Evolutionary conservation across 1,139 yeast genomes (phyloP), one percentile per base, ranked within the genome.

Genomic region (Arxiozyma telluris): DNA sequence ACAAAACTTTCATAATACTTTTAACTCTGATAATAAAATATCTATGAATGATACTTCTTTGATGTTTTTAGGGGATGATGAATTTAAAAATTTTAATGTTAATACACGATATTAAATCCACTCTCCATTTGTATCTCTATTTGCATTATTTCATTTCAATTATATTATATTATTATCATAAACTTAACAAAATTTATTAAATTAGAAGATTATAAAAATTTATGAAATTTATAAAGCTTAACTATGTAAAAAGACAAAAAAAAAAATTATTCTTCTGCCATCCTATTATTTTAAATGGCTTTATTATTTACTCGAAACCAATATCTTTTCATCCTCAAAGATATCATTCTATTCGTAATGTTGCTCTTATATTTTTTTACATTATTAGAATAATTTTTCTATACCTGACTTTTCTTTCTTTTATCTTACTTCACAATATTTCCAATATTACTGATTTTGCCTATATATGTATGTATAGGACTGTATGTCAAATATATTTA

Each of bases 11-110:
- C 46, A 34, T 9, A 50, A 27, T 41, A 20, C 47, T 23, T 38
- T 42, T 25, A 50, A 42, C 34, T 30, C 46, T 5, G 46, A 15
- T 15, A 44, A 22, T 25, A 49, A 42, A 25, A 18, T 17, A 8
- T 47, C 44, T 23, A 17, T 45, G 11, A 48, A 49, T 34, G 42
- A 47, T 45, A 21, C 21, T 2, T 51, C 53, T n/a, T 41, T 51
- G 17, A 51, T 51, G 53, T 51, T 46, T 25, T 34, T 51, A 47
- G 50, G 53, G 20, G 50, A 41, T 27, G 50, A 47, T 34, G 50
- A 47, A 42, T 51, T 51, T 34, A 51, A 22, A 41, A 51, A 46
- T 41, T 46, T 51, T 50, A 50, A 50, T 38, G 42, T 21, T 34
- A 38, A 38, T 22, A 38, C 49, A 30, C 42, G 21, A 21, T 34